These are phyloP conservation scores for Neofusicoccum laricinum DNA, from an alignment of 2,329 filamentous ascomycete species.

Conservation along the genomic window DNA sequence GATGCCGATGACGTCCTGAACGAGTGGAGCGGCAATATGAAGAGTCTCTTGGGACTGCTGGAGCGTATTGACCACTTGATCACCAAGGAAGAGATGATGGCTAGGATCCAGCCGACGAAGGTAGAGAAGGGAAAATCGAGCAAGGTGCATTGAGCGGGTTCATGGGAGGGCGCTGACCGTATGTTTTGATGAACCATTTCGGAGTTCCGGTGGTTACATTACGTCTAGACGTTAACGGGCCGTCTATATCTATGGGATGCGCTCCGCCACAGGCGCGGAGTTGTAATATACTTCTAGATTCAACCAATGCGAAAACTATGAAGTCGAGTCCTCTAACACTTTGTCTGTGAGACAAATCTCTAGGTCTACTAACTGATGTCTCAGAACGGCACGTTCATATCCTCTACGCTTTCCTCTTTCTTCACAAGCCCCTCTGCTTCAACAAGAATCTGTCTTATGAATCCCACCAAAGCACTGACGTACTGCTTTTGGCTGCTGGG, in stretches of 20 bases:
- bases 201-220: slow-evolving; percentile 10
- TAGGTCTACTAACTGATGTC: neutral
- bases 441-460: slow-evolving; percentile 58
- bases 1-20: slow-evolving; percentile 96
- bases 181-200: slow-evolving; percentile 1
- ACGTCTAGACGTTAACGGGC: slow-evolving; percentile 12
- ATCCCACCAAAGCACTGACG: slow-evolving; percentile 71
- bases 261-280: slow-evolving; percentile 3
- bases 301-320: slow-evolving; percentile 6
- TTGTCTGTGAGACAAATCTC: neutral
- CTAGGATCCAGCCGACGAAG: slow-evolving; percentile 50
- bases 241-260: neutral
- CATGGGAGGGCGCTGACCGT: neutral
- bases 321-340: neutral
- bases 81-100: slow-evolving; percentile 99
- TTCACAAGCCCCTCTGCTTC: slow-evolving; percentile 34
- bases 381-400: slow-evolving; percentile 68
- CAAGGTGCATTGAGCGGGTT: slow-evolving; percentile 34
- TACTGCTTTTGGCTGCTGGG: slow-evolving; percentile 76
- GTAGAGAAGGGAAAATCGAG: slow-evolving; percentile 39
- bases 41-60: slow-evolving; percentile 78
- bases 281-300: slow-evolving; percentile 18
- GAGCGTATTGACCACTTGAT: slow-evolving; percentile 97
- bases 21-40: slow-evolving; percentile 99
- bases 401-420: slow-evolving; percentile 58